Base-by-base conservation (phyloP, 1,139 yeast species). In the Yamadazyma dushanensis region DNA sequence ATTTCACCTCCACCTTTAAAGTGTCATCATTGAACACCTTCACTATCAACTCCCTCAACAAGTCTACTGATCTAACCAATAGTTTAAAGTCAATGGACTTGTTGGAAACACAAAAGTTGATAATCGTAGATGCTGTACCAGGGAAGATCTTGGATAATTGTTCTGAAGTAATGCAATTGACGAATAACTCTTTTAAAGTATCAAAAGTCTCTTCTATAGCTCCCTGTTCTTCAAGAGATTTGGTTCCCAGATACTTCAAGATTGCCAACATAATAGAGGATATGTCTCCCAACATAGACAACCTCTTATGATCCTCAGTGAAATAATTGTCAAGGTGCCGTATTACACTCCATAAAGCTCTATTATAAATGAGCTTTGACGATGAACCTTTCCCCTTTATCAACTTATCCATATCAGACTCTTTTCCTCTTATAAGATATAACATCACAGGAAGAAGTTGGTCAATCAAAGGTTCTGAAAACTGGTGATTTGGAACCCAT, bases 81-180 rank as follows among this genome's bases (percentile, higher is more conserved):
- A 59, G 36, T 1, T 52, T 44, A 27, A 44, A 61, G 38, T 65
- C 63, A 16, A 67, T 34, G 22, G 47, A 54, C 18, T 51, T 54
- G 0, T 61, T 44, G 4, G 37, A 26, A 0, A 59, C 43, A 9
- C 49, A 49, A 42, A 60, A 67, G 19, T 57, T 59, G 3, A 67
- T 50, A 16, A 66, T 36, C 24, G 61, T 50, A 3, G 74, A 69
- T 0, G 59, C 50, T 4, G 66, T 46, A 1, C 76, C 76, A 1
- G 76, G 76, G 15, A 70, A 51, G 3, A 70, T 61, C 30, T 59
- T 59, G 2, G 72, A 54, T n/a, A 63, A 36, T 31, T 64, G 66
- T 15, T 59, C 61, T 1, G 64, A 24, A 2, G 60, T 38, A 5
- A 67, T 52, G 16, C 46, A 39, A 7, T 38, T 39, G 16, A 49